Percentiles rank a stretch among this genome's conserved stretches.
phyloP scores from a whole-genome alignment of 2,329 filamentous ascomycete genomes.

The Cordyceps sp. region DNA sequence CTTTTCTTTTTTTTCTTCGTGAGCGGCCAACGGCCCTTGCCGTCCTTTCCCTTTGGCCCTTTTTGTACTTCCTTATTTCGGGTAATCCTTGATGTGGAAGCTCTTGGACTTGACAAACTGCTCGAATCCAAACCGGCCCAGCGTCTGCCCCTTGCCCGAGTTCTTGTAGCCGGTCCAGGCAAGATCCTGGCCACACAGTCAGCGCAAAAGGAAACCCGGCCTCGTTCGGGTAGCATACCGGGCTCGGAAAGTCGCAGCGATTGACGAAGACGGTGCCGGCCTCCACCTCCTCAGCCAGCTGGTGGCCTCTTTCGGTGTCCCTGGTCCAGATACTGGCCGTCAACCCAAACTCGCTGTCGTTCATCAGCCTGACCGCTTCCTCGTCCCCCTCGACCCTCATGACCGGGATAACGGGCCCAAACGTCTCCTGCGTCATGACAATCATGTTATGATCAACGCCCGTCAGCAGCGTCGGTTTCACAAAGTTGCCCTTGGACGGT shows the following conservation, averaged over 20 bases:
- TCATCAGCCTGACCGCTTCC: constrained; percentile 77
- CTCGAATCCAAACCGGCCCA: constrained; percentile 84
- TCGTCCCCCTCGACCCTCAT: constrained; percentile 71
- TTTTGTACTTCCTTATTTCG: constrained; percentile 27
- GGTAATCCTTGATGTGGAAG: constrained; percentile 77
- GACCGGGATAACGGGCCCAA: constrained; percentile 81
- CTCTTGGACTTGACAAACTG: constrained; percentile 95
- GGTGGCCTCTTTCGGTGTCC: constrained; percentile 57
- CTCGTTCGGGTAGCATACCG: constrained; percentile 40
- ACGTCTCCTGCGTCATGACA: constrained; percentile 89
- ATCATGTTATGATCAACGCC: constrained; percentile 68
- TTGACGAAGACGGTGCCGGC: constrained; percentile 96
- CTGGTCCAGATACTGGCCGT: constrained; percentile 98
- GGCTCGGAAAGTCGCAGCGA: constrained; percentile 78
- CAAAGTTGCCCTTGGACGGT: constrained; percentile 70
- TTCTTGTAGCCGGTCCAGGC: constrained; percentile 99
- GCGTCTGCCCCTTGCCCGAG: constrained; percentile 77
- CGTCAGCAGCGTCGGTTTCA: constrained; percentile 69
- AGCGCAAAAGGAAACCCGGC: constrained; percentile 2
- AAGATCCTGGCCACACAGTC: constrained; percentile 43
- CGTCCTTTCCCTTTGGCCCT: too few species aligned
- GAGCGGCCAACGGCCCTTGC: too few species aligned
- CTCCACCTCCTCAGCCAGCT: constrained; percentile 66
- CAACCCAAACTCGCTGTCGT: constrained; percentile 84
- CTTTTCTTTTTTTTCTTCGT: too few species aligned